phyloP scores from a whole-genome alignment of 2,329 filamentous ascomycete species.

The Onygenales sp. region DNA sequence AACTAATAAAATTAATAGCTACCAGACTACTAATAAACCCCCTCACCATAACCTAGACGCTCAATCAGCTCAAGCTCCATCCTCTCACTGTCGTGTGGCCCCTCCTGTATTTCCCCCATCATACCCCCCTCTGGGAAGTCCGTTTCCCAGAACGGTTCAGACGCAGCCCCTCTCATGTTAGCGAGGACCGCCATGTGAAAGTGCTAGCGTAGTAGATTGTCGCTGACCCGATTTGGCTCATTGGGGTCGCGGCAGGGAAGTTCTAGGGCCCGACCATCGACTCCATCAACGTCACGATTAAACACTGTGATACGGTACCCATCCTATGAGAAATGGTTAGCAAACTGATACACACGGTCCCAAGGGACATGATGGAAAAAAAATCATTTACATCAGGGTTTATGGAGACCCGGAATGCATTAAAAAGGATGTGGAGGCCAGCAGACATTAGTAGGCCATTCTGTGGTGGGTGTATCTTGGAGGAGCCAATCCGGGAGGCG shows the following conservation, averaged over 20 bases:
- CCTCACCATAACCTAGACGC: conserved; percentile 10
- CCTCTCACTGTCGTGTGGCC: conserved; percentile 36
- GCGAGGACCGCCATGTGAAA: conserved; percentile 13
- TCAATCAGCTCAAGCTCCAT: conserved; percentile 21
- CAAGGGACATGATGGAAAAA: not conserved
- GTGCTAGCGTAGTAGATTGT: conserved; percentile 17
- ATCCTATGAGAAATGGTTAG: conserved; percentile 4
- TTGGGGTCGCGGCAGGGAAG: not conserved
- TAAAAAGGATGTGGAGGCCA: conserved; percentile 15
- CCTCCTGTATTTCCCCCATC: conserved; percentile 35
- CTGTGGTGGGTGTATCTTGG: conserved; percentile 17
- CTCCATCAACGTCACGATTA: conserved; percentile 11
- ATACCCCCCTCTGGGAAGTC: conserved; percentile 15
- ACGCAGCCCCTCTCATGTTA: conserved; percentile 11
- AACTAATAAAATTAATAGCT: too few species aligned
- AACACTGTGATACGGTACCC: conserved; percentile 17
- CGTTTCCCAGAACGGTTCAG: conserved; percentile 10
- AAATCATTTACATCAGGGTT: conserved; percentile 16
- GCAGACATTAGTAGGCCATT: conserved; percentile 18
- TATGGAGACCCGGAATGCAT: conserved; percentile 15
- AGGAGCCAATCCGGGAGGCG: conserved; percentile 3
- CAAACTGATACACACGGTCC: not conserved
- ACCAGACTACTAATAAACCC: too few species aligned
- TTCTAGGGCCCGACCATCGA: conserved; percentile 7
- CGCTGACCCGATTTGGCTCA: conserved; percentile 3